Evolutionary conservation across 148 eudicot genomes (phyloP).

Genomic region (Tetragonia tetragonoides): DNA sequence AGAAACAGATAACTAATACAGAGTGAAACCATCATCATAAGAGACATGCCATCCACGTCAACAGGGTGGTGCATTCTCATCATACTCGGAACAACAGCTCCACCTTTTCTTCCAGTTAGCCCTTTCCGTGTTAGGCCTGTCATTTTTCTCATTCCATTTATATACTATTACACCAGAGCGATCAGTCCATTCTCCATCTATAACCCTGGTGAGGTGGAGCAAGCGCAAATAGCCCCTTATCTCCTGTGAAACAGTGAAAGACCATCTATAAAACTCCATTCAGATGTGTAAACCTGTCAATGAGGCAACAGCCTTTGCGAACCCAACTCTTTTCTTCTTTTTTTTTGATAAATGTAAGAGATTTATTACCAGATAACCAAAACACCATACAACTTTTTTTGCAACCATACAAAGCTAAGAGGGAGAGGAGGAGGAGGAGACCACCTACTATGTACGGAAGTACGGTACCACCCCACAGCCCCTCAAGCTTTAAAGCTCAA

Average conservation of each 20-base stretch:
- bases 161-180: constrained; percentile 61
- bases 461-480: no score
- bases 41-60: constrained; percentile 69
- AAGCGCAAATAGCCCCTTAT: constrained; percentile 51
- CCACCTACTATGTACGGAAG: no score
- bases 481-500: no score
- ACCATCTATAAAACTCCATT: not conserved
- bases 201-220: constrained; percentile 72
- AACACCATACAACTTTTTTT: no score
- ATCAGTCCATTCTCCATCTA: constrained; percentile 74
- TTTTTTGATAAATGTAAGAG: no score
- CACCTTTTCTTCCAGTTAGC: constrained; percentile 67
- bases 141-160: constrained; percentile 55
- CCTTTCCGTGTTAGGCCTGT: constrained; percentile 63
- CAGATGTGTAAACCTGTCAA: not conserved
- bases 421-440: no score
- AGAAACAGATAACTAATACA: constrained; percentile 25
- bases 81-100: constrained; percentile 74
- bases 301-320: not conserved
- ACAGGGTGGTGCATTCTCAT: constrained; percentile 60
- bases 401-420: no score
- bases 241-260: constrained; percentile 35
- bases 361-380: no score
- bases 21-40: constrained; percentile 62
- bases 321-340: not conserved